Evolutionary conservation across 208 protist species (phyloP), one percentile per base, ranked within the genome.

Genomic region (Leptomonas seymouri): DNA sequence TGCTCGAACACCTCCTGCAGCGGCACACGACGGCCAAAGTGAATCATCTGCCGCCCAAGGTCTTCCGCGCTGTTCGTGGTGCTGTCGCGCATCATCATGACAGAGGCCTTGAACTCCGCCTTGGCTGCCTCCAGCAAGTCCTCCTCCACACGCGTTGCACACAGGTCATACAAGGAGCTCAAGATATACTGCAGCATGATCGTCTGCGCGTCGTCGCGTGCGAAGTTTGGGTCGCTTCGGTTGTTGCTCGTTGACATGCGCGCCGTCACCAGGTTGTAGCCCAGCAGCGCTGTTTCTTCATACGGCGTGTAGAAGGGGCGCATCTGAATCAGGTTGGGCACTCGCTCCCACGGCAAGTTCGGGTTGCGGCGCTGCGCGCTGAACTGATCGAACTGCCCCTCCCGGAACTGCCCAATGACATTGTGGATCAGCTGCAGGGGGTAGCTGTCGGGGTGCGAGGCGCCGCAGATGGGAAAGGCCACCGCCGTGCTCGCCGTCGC

Each of bases 11-110:
- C 75, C 80, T 99, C 98, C 34, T 82, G 72, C 42, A 98, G 72
- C 20, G 96, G 81, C 44, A 99, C 78, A 25, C 90, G 86, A 39
- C 85, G 82, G 21, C 90, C 90, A 65, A 87, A 89, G 75, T 93
- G 90, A 67, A 99, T 96, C 80, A 99, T 91, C 80, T 99, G 97
- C 20, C 98, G 82, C n/a, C 98, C 98, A 39, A 99, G 91, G 56
- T 99, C 98, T 77, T 99, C 97, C 15, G 89, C 87, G 50, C 96
- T 88, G 62, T 97, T 89, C 25, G 91, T 96, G n/a, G 95, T 98
- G 67, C 93, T 96, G 76, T 99, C 98, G 21, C 97, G 85, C 83
- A 95, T 91, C 87, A 98, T 90, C 76, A 99, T 85, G 27, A 97
- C 67, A 18, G 82, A 89, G 7, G 93, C 80, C 85, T 98, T 98